These are phyloP conservation scores for Termitomyces sp. DNA, from an alignment of 768 basidiomycete genomes.

Conservation along the genomic window DNA sequence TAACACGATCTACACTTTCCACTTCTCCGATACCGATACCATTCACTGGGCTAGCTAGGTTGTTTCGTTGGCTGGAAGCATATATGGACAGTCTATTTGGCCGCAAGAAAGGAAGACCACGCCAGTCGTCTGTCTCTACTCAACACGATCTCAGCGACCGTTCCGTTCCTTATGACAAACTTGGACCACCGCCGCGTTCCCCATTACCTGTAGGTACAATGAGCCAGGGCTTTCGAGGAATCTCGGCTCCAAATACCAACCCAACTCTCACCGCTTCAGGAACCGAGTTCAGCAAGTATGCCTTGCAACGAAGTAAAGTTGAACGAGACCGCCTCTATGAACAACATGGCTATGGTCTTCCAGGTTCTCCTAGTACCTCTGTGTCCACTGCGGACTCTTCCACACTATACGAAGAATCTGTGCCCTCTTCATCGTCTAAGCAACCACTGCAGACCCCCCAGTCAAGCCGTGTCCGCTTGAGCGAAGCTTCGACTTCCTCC, in stretches of 20 bases:
- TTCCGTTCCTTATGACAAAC: constrained; percentile 70
- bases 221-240: constrained; percentile 53
- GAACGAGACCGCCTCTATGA: constrained; percentile 54
- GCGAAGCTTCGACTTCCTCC: constrained; percentile 51
- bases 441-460: constrained; percentile 28
- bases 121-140: constrained; percentile 55
- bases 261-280: constrained; percentile 69
- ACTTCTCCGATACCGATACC: neutral
- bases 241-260: constrained; percentile 83
- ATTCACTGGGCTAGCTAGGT: neutral
- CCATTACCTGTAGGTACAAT: constrained; percentile 53
- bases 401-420: constrained; percentile 49
- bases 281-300: constrained; percentile 63
- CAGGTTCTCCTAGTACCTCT: constrained; percentile 46
- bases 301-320: constrained; percentile 39
- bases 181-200: constrained; percentile 49
- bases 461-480: constrained; percentile 39
- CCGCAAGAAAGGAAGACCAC: constrained; percentile 53
- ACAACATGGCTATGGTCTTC: constrained; percentile 29
- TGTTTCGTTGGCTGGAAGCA: neutral
- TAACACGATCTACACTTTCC: neutral
- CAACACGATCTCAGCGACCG: constrained; percentile 59
- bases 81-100: constrained; percentile 65
- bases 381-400: constrained; percentile 52
- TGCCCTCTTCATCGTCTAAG: constrained; percentile 25